phyloP scores from a whole-genome alignment of 192 early-diverging fungal species.

The Linnemannia hyalina region DNA sequence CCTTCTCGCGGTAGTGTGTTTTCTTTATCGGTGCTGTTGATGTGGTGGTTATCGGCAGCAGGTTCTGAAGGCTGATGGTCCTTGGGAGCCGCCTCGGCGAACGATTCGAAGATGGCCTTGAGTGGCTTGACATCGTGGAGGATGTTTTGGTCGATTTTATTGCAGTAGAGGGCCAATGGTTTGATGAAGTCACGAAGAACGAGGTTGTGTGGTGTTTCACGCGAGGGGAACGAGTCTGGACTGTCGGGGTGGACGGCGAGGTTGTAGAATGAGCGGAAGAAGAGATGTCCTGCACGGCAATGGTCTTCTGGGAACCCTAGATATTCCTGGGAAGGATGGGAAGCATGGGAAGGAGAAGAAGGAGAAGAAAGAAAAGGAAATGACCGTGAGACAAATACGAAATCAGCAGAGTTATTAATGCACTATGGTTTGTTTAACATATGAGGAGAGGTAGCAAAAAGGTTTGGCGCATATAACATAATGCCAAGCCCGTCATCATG shows the following conservation, averaged over 20 bases:
- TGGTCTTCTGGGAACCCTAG: conserved; percentile 20
- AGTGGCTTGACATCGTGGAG: conserved; percentile 27
- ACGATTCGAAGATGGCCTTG: conserved; percentile 45
- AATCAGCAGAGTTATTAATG: not conserved
- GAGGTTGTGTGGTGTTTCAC: conserved; percentile 6
- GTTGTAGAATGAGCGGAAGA: conserved; percentile 50
- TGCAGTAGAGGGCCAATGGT: conserved; percentile 47
- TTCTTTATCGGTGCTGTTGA: not conserved
- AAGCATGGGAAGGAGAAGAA: not conserved
- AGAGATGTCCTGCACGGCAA: conserved; percentile 16
- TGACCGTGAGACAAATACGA: too few relatives aligned
- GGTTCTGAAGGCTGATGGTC: not conserved
- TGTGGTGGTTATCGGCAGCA: not conserved
- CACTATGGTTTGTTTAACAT: too few relatives aligned
- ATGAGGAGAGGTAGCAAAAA: not conserved
- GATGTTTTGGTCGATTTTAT: conserved; percentile 11
- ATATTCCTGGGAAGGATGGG: conserved; percentile 17
- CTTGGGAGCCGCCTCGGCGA: conserved; percentile 13
- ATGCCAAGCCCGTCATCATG: too few relatives aligned
- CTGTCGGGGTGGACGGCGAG: conserved; percentile 32
- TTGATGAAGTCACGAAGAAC: conserved; percentile 39
- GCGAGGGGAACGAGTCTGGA: conserved; percentile 6
- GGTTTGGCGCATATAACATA: too few relatives aligned
- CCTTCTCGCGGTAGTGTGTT: not conserved
- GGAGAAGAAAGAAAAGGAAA: not conserved